Conservation (phyloP, 148 eudicot genomes). For the Dysphania ambrosioides region DNA sequence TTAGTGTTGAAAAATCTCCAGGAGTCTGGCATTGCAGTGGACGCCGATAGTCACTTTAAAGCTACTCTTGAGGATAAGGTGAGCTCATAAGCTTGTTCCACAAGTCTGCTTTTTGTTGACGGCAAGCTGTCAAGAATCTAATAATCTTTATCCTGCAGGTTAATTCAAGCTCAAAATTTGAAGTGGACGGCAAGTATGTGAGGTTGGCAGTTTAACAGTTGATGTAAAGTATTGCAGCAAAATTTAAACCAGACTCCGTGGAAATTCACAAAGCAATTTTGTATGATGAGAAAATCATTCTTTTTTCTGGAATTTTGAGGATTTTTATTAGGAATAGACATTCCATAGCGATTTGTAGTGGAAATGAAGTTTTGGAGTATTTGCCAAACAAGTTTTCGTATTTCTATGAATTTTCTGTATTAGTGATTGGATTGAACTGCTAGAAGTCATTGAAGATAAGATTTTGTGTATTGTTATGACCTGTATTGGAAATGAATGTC, state of each 20-base stretch:
- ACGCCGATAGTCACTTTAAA: slow-evolving; percentile 43
- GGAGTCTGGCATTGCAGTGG: slow-evolving; percentile 47
- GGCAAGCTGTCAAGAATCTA: not conserved
- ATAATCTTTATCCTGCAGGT: slow-evolving; percentile 44
- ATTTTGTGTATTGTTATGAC: not conserved
- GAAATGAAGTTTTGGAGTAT: slow-evolving; percentile 17
- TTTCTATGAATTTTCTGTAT: not conserved
- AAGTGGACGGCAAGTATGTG: slow-evolving; percentile 63
- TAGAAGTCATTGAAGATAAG: not conserved
- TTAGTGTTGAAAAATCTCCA: slow-evolving; percentile 44
- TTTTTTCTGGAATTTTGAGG: not conserved
- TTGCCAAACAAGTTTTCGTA: too few species aligned
- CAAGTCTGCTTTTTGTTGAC: not conserved
- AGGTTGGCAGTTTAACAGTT: slow-evolving; percentile 40
- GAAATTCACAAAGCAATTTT: not conserved
- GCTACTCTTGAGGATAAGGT: slow-evolving; percentile 63
- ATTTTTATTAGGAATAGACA: not conserved
- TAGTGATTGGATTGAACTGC: not conserved
- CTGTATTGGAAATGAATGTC: too few species aligned
- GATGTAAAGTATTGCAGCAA: slow-evolving; percentile 1
- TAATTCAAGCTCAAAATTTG: slow-evolving; percentile 60
- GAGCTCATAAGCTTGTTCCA: not conserved
- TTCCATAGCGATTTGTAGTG: slow-evolving; percentile 14
- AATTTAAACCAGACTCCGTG: not conserved
- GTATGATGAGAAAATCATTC: not conserved